Evolutionary conservation across 352 stramenopile genomes (phyloP).

Genomic region (Globisporangium okanoganense): DNA sequence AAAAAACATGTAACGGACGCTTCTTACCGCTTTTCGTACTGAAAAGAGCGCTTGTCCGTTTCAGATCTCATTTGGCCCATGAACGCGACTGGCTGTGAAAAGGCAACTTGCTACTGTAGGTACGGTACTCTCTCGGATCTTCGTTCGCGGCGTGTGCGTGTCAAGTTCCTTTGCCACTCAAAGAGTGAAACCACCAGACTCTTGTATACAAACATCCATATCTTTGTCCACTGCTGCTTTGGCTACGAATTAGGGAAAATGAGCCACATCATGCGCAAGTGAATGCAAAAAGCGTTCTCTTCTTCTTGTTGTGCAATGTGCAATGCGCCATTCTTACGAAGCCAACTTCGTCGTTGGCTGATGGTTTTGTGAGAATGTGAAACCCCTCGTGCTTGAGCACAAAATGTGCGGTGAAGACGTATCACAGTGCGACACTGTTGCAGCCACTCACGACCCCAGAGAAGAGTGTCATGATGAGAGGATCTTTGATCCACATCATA

Average conservation of each 20-base stretch:
- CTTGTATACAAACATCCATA: background rate
- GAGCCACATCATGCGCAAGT: background rate
- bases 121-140: background rate
- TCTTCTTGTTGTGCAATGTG: too few species aligned
- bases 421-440: background rate
- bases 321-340: too few species aligned
- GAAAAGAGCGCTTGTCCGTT: slow-evolving; percentile 1
- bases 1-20: slow-evolving; percentile 5
- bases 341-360: too few species aligned
- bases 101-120: background rate
- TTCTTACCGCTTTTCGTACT: background rate
- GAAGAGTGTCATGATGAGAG: background rate
- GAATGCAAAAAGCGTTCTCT: too few species aligned
- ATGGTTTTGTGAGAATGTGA: too few species aligned
- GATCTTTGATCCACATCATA: slow-evolving; percentile 28
- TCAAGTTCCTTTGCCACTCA: background rate
- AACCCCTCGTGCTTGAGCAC: background rate
- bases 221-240: background rate
- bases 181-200: background rate
- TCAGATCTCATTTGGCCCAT: slow-evolving; percentile 2
- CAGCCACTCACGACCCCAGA: background rate
- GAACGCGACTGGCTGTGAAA: background rate
- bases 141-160: slow-evolving; percentile 1
- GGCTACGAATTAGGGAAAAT: background rate
- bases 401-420: background rate